Percentiles rank a stretch among this genome's conserved stretches.
These are phyloP conservation scores for Pestalotiopsis fici DNA, from an alignment of 2,329 filamentous ascomycete genomes.

Conservation along the genomic window DNA sequence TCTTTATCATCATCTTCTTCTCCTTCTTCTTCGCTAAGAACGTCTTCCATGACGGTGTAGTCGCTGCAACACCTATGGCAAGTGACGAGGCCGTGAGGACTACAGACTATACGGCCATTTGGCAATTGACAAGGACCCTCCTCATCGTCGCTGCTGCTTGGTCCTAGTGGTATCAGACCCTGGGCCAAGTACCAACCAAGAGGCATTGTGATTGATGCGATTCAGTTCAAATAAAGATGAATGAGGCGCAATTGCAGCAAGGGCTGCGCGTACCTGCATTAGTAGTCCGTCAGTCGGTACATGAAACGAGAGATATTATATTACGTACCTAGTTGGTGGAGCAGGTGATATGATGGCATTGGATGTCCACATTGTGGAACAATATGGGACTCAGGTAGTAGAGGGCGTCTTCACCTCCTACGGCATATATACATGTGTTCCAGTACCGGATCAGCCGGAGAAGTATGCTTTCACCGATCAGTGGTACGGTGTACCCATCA, in stretches of 20 bases:
- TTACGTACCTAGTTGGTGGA: neutral
- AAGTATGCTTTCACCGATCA: no score
- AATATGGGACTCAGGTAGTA: no score
- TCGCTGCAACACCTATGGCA: slow-evolving; percentile 35
- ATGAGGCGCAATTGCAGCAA: neutral
- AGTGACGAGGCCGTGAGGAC: slow-evolving; percentile 29
- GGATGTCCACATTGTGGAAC: no score
- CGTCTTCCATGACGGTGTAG: slow-evolving; percentile 35
- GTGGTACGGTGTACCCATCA: no score
- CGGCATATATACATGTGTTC: no score
- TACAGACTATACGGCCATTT: slow-evolving; percentile 36
- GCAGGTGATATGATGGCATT: no score
- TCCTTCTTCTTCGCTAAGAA: slow-evolving; percentile 18
- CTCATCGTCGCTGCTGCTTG: slow-evolving; percentile 31
- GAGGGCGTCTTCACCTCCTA: no score
- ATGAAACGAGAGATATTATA: no score
- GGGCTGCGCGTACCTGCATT: neutral
- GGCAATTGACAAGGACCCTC: slow-evolving; percentile 34
- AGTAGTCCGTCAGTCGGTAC: neutral
- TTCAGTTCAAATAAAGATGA: no score
- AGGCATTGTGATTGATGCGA: slow-evolving; percentile 18
- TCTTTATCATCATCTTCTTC: slow-evolving; percentile 13
- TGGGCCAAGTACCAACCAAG: slow-evolving; percentile 26
- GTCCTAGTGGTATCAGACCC: slow-evolving; percentile 23
- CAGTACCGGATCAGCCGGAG: no score